phyloP scores from a whole-genome alignment of 2,329 filamentous ascomycete species.

The Xylaria multiplex region DNA sequence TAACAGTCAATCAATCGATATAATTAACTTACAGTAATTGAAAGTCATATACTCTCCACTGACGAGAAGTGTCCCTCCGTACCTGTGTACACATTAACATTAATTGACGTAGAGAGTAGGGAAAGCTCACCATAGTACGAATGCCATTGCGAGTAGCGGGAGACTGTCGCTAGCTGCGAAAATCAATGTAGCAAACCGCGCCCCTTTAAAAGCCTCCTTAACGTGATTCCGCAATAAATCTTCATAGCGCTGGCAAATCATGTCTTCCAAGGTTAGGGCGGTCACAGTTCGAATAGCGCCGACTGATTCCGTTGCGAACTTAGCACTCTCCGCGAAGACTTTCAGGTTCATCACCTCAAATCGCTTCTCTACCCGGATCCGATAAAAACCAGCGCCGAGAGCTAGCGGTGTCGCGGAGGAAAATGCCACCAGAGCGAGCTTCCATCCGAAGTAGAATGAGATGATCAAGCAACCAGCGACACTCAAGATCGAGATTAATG shows the following conservation, averaged over 20 bases:
- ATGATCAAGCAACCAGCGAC: slow-evolving; percentile 72
- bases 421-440: slow-evolving; percentile 73
- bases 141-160: slow-evolving; percentile 48
- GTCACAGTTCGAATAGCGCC: slow-evolving; percentile 78
- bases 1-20: background rate
- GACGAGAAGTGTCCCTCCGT: slow-evolving; percentile 70
- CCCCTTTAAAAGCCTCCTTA: slow-evolving; percentile 66
- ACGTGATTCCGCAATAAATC: slow-evolving; percentile 69
- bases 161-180: slow-evolving; percentile 75
- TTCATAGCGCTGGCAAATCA: slow-evolving; percentile 70
- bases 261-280: slow-evolving; percentile 73
- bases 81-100: slow-evolving; percentile 66
- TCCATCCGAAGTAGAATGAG: slow-evolving; percentile 79
- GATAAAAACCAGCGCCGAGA: slow-evolving; percentile 56
- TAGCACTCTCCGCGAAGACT: slow-evolving; percentile 76
- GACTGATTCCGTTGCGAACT: slow-evolving; percentile 79
- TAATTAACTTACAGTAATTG: slow-evolving; percentile 53
- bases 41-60: slow-evolving; percentile 59
- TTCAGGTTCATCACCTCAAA: slow-evolving; percentile 63
- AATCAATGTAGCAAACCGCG: slow-evolving; percentile 72
- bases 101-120: background rate
- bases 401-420: slow-evolving; percentile 67
- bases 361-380: slow-evolving; percentile 46
- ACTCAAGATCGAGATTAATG: slow-evolving; percentile 71
- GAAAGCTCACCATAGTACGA: slow-evolving; percentile 46